Percentiles rank a stretch among this genome's conserved stretches.
phyloP scores from a whole-genome alignment of 2,329 filamentous ascomycete genomes.

The Arthrinium phaeospermum region DNA sequence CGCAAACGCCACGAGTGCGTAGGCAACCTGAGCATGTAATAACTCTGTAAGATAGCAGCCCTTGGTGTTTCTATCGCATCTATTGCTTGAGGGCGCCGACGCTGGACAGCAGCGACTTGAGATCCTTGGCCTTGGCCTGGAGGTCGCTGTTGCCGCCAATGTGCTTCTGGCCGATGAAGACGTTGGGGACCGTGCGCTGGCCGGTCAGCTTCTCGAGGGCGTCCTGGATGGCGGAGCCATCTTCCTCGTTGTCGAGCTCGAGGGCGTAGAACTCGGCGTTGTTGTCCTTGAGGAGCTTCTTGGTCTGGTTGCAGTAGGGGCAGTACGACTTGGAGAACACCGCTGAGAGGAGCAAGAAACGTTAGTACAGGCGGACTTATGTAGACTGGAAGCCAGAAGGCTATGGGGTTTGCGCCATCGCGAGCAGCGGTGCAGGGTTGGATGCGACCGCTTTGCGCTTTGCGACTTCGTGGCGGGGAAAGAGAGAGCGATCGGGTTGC shows the following conservation, averaged over 20 bases:
- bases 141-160: conserved; percentile 96
- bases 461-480: background rate
- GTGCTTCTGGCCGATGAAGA: conserved; percentile 89
- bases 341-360: conserved; percentile 53
- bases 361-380: conserved; percentile 18
- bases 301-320: conserved; percentile 86
- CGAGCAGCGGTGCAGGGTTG: conserved; percentile 1
- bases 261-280: conserved; percentile 76
- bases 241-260: conserved; percentile 85
- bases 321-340: conserved; percentile 98
- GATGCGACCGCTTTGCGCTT: background rate
- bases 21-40: background rate
- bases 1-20: background rate
- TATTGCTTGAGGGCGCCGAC: conserved; percentile 48
- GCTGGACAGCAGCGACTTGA: conserved; percentile 68
- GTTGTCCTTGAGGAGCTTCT: conserved; percentile 72
- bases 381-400: background rate
- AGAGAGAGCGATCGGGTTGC: background rate
- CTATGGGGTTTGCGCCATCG: background rate
- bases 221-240: conserved; percentile 82
- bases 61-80: background rate
- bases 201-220: conserved; percentile 80
- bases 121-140: conserved; percentile 68
- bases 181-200: conserved; percentile 93
- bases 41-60: too few relatives aligned